A percentile compares a stretch with the other conserved stretches of the same genome.
Conservation (phyloP, 2,329 filamentous ascomycete genomes). For the Fusarium tuaranense region DNA sequence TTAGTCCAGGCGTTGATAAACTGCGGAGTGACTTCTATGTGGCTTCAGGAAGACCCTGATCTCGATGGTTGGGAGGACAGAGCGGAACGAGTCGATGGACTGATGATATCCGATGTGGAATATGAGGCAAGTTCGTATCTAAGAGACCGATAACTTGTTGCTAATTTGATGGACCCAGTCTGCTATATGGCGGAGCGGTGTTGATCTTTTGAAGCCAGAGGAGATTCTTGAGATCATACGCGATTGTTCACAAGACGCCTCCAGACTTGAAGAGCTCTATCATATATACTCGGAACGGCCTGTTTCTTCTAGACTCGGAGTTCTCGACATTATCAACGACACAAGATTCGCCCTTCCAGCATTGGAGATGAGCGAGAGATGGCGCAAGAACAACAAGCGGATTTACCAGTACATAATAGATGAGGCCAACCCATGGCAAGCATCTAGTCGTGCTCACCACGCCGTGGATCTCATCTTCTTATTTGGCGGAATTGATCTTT, state of each 20-base stretch:
- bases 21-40: conserved; percentile 54
- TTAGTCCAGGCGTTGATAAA: conserved; percentile 50
- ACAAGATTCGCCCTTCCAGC: conserved; percentile 46
- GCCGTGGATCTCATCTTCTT: conserved; percentile 59
- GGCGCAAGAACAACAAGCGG: conserved; percentile 25
- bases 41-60: conserved; percentile 53
- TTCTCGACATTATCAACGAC: conserved; percentile 53
- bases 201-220: conserved; percentile 49
- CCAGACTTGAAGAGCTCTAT: conserved; percentile 53
- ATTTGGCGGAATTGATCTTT: conserved; percentile 55
- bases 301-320: conserved; percentile 54
- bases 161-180: conserved; percentile 44
- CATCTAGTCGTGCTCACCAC: conserved; percentile 59
- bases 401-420: conserved; percentile 57
- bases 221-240: conserved; percentile 51
- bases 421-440: conserved; percentile 60
- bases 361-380: conserved; percentile 21
- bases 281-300: conserved; percentile 54
- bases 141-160: neutral
- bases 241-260: conserved; percentile 43
- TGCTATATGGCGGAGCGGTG: conserved; percentile 56
- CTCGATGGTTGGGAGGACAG: conserved; percentile 51
- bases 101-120: conserved; percentile 58
- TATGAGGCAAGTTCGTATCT: conserved; percentile 50
- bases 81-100: conserved; percentile 48